These are phyloP conservation scores for Camptophora hylomeconis DNA, from an alignment of 2,329 filamentous ascomycete species.

Conservation along the genomic window DNA sequence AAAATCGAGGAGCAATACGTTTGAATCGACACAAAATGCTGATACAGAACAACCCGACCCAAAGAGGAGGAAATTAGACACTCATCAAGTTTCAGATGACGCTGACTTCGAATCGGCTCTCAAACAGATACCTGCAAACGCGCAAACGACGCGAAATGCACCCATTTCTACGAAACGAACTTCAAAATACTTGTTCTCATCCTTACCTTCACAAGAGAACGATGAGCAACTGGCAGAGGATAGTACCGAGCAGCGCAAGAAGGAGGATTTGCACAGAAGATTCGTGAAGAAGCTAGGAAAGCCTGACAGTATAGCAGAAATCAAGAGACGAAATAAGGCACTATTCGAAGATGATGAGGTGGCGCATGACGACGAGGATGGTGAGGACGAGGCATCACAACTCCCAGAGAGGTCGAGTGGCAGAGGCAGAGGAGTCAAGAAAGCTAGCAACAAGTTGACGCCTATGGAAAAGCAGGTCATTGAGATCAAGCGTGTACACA, in stretches of 20 bases:
- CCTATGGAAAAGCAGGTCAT: slow-evolving; percentile 89
- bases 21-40: slow-evolving; percentile 10
- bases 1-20: slow-evolving; percentile 5
- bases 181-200: slow-evolving; percentile 47
- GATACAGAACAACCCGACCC: slow-evolving; percentile 6
- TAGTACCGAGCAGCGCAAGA: slow-evolving; percentile 37
- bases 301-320: slow-evolving; percentile 62
- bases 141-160: slow-evolving; percentile 5
- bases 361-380: slow-evolving; percentile 44
- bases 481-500: slow-evolving; percentile 82
- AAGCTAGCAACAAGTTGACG: slow-evolving; percentile 71
- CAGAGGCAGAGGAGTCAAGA: slow-evolving; percentile 48
- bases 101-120: slow-evolving; percentile 4
- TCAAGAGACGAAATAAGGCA: slow-evolving; percentile 47
- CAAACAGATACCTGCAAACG: slow-evolving; percentile 3
- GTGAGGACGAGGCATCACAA: slow-evolving; percentile 42
- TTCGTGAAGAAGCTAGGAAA: slow-evolving; percentile 87
- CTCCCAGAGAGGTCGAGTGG: slow-evolving; percentile 30
- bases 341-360: slow-evolving; percentile 40
- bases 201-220: slow-evolving; percentile 29
- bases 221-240: slow-evolving; percentile 25
- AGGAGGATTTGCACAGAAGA: slow-evolving; percentile 61
- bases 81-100: not conserved
- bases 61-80: slow-evolving; percentile 1
- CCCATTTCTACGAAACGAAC: slow-evolving; percentile 32